Base-by-base conservation (phyloP, 2,329 filamentous ascomycete species). In the Furcasterigmium furcatum region DNA sequence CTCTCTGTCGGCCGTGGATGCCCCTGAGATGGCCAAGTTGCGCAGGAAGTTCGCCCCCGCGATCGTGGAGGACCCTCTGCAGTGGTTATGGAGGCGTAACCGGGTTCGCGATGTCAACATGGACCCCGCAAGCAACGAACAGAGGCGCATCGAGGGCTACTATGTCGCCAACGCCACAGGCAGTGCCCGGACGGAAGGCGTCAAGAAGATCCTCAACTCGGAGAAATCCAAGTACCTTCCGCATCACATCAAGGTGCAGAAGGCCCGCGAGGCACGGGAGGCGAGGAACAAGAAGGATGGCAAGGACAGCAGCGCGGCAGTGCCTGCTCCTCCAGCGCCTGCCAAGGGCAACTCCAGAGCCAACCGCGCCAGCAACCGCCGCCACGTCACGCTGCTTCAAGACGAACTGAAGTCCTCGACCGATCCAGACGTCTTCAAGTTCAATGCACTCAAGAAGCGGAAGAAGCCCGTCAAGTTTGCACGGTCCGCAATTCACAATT, bases 381-480 rank as follows among this genome's bases (percentile, higher is more conserved):
- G 94, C 40, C 86, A 95, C 51, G 87, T 95, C 52, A 94, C 94
- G 45, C 94, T 97, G 59, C 85, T 99, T 56, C 95, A 95, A 62
- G 89, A 94, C 38, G 91, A 96, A 65, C 95, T 96, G 73, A 90
- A 90, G 69, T 87, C 85, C 12, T 77, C 90, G 18, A 87, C 86
- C 44, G 91, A 96, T 55, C 89, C 91, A 45, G 92, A 96, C 58
- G 90, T 94, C 24, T 82, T 99, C 58, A 88, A 92, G 47, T 99
- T 99, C 79, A 99, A 99, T 67, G 94, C 97, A 72, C 84, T 99
- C 47, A 96, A 97, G 79, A 99, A 97, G 72, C 88, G 94, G 50
- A 99, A 97, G 82, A 99, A 99, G 76, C 91, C 92, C 2, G 94
- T 99, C 64, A 94, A 95, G 63, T 99, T 99, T 68, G 94, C 92